Evolutionary conservation across 768 basidiomycete genomes (phyloP).

Genomic region (Lentinus brumalis): DNA sequence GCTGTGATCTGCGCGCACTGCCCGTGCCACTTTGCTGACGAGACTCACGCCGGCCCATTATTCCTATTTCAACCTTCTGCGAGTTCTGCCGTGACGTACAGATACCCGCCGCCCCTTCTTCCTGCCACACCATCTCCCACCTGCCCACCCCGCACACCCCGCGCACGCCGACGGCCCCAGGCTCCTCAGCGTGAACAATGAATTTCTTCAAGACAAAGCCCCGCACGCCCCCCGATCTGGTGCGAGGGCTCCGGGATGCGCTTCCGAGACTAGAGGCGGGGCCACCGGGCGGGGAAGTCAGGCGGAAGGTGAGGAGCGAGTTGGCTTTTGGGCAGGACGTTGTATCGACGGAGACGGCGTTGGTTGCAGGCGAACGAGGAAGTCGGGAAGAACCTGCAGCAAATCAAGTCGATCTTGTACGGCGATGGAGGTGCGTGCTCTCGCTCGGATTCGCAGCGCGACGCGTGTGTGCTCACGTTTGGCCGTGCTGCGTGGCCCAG

Average conservation of each 20-base stretch:
- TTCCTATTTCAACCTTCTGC: slow-evolving; percentile 22
- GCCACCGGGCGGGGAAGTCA: slow-evolving; percentile 72
- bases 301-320: slow-evolving; percentile 66
- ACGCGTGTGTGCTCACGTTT: neutral
- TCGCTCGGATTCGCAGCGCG: neutral
- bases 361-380: slow-evolving; percentile 78
- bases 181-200: slow-evolving; percentile 47
- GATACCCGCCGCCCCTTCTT: slow-evolving; percentile 12
- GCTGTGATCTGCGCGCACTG: neutral
- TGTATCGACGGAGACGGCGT: slow-evolving; percentile 1
- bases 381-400: slow-evolving; percentile 84
- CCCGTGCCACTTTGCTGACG: slow-evolving; percentile 5
- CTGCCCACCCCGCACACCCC: neutral
- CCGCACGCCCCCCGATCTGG: slow-evolving; percentile 85
- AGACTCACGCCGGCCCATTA: slow-evolving; percentile 6
- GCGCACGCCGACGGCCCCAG: neutral
- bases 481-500: slow-evolving; percentile 36
- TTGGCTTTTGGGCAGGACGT: neutral
- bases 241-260: slow-evolving; percentile 77
- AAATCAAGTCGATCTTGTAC: slow-evolving; percentile 84
- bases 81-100: slow-evolving; percentile 24
- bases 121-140: neutral
- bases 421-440: slow-evolving; percentile 78
- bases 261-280: slow-evolving; percentile 75
- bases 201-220: slow-evolving; percentile 96